These are phyloP conservation scores for Yarrowia sp. DNA, from an alignment of 805 yeast genomes.

Conservation along the genomic window DNA sequence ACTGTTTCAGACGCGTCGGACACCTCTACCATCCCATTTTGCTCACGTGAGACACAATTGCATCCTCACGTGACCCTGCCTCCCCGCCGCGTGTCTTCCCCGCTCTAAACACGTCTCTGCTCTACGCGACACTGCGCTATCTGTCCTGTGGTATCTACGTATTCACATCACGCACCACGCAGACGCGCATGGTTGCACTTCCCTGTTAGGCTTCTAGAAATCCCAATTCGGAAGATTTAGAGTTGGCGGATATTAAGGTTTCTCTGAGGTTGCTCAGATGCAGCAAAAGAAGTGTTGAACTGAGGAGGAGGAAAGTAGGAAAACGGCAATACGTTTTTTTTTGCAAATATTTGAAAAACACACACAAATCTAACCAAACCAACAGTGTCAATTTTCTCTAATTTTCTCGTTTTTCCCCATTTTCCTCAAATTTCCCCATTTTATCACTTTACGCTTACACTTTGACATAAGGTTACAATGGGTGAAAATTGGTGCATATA, in stretches of 20 bases:
- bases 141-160: no score
- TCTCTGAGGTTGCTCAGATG: conserved; percentile 2
- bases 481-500: conserved; percentile 20
- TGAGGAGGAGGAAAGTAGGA: no score
- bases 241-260: neutral
- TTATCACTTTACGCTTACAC: no score
- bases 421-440: neutral
- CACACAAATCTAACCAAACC: no score
- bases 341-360: no score
- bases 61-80: conserved; percentile 1
- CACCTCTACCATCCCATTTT: no score
- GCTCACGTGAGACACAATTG: neutral
- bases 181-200: conserved; percentile 24
- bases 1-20: no score
- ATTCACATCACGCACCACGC: neutral
- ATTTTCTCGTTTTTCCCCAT: neutral
- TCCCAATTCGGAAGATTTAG: neutral
- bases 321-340: neutral
- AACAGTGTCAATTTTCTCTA: no score
- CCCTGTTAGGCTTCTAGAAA: neutral
- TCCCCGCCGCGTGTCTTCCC: neutral
- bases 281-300: neutral
- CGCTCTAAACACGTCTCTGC: neutral
- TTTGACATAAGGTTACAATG: no score
- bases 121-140: neutral